These are phyloP conservation scores for Eragrostis nindensis DNA, from an alignment of 176 grass and related monocot genomes.

Conservation along the genomic window DNA sequence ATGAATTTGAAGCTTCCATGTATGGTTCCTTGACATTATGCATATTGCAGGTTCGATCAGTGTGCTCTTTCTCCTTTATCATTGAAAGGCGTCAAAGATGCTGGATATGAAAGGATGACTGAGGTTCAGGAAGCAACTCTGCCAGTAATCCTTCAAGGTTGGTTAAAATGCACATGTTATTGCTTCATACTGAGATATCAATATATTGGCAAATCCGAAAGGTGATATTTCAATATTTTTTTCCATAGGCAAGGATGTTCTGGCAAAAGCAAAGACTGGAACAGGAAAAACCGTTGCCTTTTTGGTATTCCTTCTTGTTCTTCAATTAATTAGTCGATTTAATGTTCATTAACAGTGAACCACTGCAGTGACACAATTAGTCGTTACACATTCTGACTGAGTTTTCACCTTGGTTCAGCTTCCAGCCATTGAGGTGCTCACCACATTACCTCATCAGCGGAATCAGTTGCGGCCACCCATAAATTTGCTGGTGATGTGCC, in stretches of 20 bases:
- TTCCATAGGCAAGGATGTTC: slow-evolving; percentile 85
- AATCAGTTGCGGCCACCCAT: slow-evolving; percentile 58
- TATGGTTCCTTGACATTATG: background rate
- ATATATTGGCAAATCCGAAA: slow-evolving; percentile 12
- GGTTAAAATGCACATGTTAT: slow-evolving; percentile 19
- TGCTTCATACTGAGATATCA: background rate
- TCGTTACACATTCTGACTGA: slow-evolving; percentile 29
- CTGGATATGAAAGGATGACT: slow-evolving; percentile 88
- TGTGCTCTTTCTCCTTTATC: slow-evolving; percentile 64
- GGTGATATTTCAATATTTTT: slow-evolving; percentile 32
- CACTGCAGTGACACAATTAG: slow-evolving; percentile 1
- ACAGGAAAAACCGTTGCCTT: slow-evolving; percentile 99
- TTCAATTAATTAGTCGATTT: slow-evolving; percentile 29
- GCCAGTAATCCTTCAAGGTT: slow-evolving; percentile 80
- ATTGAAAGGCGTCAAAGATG: slow-evolving; percentile 65
- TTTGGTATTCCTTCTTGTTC: slow-evolving; percentile 65
- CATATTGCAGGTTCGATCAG: slow-evolving; percentile 67
- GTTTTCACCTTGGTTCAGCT: slow-evolving; percentile 63
- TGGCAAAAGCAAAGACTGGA: slow-evolving; percentile 99
- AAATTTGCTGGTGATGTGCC: slow-evolving; percentile 88
- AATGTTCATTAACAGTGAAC: background rate
- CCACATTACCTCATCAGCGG: slow-evolving; percentile 58
- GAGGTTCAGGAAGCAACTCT: slow-evolving; percentile 76
- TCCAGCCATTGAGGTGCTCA: slow-evolving; percentile 90
- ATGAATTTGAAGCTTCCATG: background rate